Percentiles rank a stretch among this genome's conserved stretches.
phyloP scores from a whole-genome alignment of 73 alveolate species.

The Diophrys appendiculata region DNA sequence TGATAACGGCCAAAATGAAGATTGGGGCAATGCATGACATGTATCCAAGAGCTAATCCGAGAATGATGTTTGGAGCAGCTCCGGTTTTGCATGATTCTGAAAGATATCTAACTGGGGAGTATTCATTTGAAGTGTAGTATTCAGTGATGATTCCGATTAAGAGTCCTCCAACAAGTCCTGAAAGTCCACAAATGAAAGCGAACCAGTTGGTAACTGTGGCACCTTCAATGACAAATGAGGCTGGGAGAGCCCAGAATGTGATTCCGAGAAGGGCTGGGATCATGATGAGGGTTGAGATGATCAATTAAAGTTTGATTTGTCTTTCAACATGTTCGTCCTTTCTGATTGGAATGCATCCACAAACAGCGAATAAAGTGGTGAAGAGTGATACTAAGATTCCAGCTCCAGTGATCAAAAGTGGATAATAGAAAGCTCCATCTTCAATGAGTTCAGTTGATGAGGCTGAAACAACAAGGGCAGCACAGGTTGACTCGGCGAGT shows the following conservation, averaged over 20 bases:
- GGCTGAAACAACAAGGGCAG: slow-evolving; percentile 88
- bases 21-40: slow-evolving; percentile 69
- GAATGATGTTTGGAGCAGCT: slow-evolving; percentile 74
- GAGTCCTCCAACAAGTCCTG: slow-evolving; percentile 69
- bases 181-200: slow-evolving; percentile 56
- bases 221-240: too few relatives aligned
- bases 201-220: slow-evolving; percentile 44
- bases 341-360: background rate
- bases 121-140: slow-evolving; percentile 67
- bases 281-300: slow-evolving; percentile 69
- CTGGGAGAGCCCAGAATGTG: slow-evolving; percentile 55
- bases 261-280: slow-evolving; percentile 61
- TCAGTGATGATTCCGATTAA: slow-evolving; percentile 69
- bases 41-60: slow-evolving; percentile 74
- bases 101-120: slow-evolving; percentile 67
- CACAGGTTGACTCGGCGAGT: slow-evolving; percentile 94
- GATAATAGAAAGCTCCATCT: slow-evolving; percentile 67
- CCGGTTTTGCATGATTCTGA: slow-evolving; percentile 72
- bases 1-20: slow-evolving; percentile 62
- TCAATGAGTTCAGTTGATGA: slow-evolving; percentile 68
- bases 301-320: slow-evolving; percentile 47
- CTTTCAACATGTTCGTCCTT: slow-evolving; percentile 27
- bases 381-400: slow-evolving; percentile 74
- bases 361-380: slow-evolving; percentile 55
- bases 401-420: slow-evolving; percentile 77